Percentiles rank a stretch among this genome's conserved stretches.
These are phyloP conservation scores for Penicillium pancosmium DNA, from an alignment of 495 filamentous ascomycete species.

Conservation along the genomic window DNA sequence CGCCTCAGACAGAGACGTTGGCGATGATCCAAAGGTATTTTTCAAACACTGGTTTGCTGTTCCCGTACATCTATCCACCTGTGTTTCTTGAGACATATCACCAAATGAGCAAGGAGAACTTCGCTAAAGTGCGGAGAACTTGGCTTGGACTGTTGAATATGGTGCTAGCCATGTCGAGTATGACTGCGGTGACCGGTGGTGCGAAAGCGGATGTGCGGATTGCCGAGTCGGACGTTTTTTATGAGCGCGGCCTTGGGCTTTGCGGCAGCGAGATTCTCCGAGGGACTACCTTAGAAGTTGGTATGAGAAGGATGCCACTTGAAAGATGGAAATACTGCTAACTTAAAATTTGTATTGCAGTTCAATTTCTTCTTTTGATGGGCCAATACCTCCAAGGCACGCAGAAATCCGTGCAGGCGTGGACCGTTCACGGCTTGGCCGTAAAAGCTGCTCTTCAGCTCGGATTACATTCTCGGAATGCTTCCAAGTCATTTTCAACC, in stretches of 20 bases:
- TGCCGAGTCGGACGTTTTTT: constrained; percentile 39
- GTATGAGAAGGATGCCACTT: constrained; percentile 16
- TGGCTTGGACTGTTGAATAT: constrained; percentile 77
- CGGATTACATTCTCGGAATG: constrained; percentile 43
- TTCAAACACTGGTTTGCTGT: constrained; percentile 43
- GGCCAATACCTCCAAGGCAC: constrained; percentile 49
- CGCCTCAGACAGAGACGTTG: constrained; percentile 21
- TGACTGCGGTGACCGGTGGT: constrained; percentile 48
- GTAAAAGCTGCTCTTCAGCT: constrained; percentile 44
- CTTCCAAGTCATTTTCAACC: constrained; percentile 31
- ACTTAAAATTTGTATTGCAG: constrained; percentile 6
- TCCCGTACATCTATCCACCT: constrained; percentile 42
- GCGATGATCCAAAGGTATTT: constrained; percentile 39
- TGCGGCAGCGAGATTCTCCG: constrained; percentile 37
- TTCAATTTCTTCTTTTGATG: constrained; percentile 44
- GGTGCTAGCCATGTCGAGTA: constrained; percentile 72
- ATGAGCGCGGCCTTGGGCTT: constrained; percentile 32
- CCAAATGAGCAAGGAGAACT: constrained; percentile 32
- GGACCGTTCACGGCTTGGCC: constrained; percentile 46
- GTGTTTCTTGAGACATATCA: constrained; percentile 42
- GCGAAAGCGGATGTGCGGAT: constrained; percentile 17
- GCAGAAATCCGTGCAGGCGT: constrained; percentile 46
- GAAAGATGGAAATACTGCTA: neutral
- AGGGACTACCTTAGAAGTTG: constrained; percentile 40
- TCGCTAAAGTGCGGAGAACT: constrained; percentile 36